Conservation (phyloP, 768 basidiomycete species). For the Boletus rufocinnamomeus region DNA sequence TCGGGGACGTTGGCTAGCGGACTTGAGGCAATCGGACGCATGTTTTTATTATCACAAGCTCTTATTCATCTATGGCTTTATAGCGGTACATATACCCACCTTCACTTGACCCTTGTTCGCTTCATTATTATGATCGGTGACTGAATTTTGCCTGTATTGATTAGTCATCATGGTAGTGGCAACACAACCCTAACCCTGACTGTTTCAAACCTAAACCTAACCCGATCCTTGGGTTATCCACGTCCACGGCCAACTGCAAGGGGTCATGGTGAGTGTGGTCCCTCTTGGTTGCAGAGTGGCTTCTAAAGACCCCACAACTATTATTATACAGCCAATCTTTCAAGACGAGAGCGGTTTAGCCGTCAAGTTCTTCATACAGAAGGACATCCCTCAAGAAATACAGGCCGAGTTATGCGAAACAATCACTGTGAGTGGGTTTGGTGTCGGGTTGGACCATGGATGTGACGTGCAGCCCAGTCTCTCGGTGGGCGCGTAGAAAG, state of each 20-base stretch:
- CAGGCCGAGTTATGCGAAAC: constrained; percentile 74
- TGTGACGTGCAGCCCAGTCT: constrained; percentile 42
- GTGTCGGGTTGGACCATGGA: constrained; percentile 1
- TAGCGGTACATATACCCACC: constrained; percentile 10
- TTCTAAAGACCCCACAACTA: constrained; percentile 5
- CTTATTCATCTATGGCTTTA: background rate
- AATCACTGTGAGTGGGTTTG: constrained; percentile 52
- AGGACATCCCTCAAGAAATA: constrained; percentile 66
- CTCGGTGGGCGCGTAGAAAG: constrained; percentile 76
- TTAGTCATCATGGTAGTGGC: constrained; percentile 11
- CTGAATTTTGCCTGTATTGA: background rate
- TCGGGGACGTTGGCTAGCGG: constrained; percentile 4
- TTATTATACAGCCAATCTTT: constrained; percentile 58
- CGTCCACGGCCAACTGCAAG: background rate
- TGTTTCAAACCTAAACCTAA: constrained; percentile 31
- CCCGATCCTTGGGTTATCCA: constrained; percentile 35
- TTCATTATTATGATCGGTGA: background rate
- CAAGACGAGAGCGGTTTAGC: constrained; percentile 67
- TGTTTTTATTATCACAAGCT: constrained; percentile 14
- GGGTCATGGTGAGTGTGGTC: constrained; percentile 27
- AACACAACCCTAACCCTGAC: constrained; percentile 26
- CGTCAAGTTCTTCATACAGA: constrained; percentile 84
- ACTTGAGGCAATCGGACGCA: background rate
- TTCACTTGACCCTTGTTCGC: constrained; percentile 4
- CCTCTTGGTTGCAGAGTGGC: background rate